Evolutionary conservation across 2,329 filamentous ascomycete species (phyloP), one percentile per base, ranked within the genome.

Genomic region (Fusarium lateritium): DNA sequence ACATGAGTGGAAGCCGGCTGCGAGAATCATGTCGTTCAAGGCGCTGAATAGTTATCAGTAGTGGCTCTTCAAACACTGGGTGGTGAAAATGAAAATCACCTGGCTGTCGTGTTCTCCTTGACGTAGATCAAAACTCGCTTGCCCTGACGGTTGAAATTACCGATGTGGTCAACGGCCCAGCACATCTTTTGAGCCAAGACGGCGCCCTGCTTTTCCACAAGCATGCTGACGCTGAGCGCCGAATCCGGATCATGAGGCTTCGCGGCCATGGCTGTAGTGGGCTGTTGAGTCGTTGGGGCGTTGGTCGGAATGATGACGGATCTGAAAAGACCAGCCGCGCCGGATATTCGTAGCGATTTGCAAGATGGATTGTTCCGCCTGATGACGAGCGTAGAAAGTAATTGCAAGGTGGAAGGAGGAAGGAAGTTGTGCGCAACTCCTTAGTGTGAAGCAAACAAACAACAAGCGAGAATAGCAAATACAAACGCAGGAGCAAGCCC

Each of bases 1-100:
- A 2, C 21, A 4, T 2, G 26, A 36, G 11, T 24, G 17, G 8
- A 36, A 8, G 1, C 22, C 43, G 0, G 4, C 2, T 4, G 15
- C 21, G 2, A 14, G 15, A 5, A 56, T 24, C 11, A 3, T 49
- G 0, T 50, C 22, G 15, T 55, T 28, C 14, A 38, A 14, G 6
- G 11, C 3, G 3, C 40, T 21, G 13, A 4, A 34, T 17, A 8
- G 5, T 3, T 28, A n/a, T 52, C 13, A 54, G 36, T 39, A n/a
- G n/a, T 1, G 4, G 17, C 36, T 19, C 17, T 1, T 9, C 2
- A 39, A 11, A 4, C n/a, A 19, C 10, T 5, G 4, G 19, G 4
- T 2, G 8, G 22, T 4, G 6, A 7, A 6, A 10, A 6, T 4
- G 6, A 7, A 6, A 10, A 6, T 3, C n/a, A 17, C 50, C 17